phyloP scores from a whole-genome alignment of 2,329 filamentous ascomycete species.

The Monosporascus ibericus region DNA sequence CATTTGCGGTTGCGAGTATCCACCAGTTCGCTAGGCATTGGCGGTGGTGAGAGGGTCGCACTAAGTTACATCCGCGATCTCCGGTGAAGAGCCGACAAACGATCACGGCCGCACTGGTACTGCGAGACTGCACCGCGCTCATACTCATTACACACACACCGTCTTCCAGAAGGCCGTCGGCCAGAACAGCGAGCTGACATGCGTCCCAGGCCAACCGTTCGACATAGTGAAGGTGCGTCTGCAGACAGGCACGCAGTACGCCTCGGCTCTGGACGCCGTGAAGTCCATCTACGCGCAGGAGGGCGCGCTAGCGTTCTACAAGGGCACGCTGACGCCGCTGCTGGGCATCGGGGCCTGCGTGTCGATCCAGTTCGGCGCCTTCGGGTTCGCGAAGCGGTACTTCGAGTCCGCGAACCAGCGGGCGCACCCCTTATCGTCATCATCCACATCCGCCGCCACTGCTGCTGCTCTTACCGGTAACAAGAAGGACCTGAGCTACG shows the following conservation, averaged over 20 bases:
- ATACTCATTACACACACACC: neutral
- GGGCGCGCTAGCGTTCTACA: conserved; percentile 86
- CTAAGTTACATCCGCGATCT: neutral
- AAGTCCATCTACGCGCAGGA: conserved; percentile 81
- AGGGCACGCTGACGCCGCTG: conserved; percentile 90
- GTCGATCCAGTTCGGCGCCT: conserved; percentile 97
- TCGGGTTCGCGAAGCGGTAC: conserved; percentile 83
- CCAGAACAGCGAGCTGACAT: neutral
- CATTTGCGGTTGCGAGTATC: too few relatives aligned
- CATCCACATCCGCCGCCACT: conserved; percentile 47
- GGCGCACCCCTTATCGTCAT: conserved; percentile 45
- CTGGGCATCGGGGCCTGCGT: conserved; percentile 96
- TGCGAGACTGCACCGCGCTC: neutral
- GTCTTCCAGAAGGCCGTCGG: too few relatives aligned
- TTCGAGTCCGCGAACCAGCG: conserved; percentile 70
- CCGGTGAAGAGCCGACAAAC: neutral
- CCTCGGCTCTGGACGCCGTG: conserved; percentile 73
- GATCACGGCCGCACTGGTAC: neutral
- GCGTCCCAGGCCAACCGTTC: conserved; percentile 55
- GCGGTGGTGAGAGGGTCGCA: neutral
- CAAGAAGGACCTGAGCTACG: conserved; percentile 57
- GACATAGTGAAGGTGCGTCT: conserved; percentile 98
- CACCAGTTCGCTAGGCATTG: neutral
- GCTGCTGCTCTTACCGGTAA: too few relatives aligned
- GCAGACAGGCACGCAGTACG: conserved; percentile 80